Conservation (phyloP, 2,329 filamentous ascomycete species). For the Cyclaneusma minus region DNA sequence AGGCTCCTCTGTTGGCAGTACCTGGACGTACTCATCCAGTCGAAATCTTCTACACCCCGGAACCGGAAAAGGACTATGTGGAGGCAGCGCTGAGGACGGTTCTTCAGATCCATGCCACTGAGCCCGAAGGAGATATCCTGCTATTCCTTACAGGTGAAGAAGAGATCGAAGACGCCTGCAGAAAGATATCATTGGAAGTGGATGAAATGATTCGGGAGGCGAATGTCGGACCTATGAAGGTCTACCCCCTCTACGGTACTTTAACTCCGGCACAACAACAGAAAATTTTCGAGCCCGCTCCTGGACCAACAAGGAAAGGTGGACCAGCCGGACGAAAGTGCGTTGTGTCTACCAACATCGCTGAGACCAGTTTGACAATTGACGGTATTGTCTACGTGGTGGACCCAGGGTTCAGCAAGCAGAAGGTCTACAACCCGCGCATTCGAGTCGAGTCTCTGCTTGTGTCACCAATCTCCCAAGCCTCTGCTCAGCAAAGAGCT, state of each 20-base stretch:
- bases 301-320: conserved; percentile 53
- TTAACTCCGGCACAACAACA: conserved; percentile 88
- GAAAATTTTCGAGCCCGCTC: conserved; percentile 84
- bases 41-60: conserved; percentile 95
- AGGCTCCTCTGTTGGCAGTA: conserved; percentile 83
- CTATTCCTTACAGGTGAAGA: conserved; percentile 96
- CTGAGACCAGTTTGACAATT: conserved; percentile 92
- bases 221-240: conserved; percentile 74
- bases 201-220: conserved; percentile 88
- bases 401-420: conserved; percentile 98
- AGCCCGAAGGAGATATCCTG: conserved; percentile 82
- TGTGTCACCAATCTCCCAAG: conserved; percentile 96
- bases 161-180: conserved; percentile 91
- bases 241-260: conserved; percentile 90
- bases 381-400: conserved; percentile 98
- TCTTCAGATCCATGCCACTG: conserved; percentile 87
- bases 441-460: conserved; percentile 92
- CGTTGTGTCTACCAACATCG: conserved; percentile 94
- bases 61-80: conserved; percentile 91
- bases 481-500: conserved; percentile 89
- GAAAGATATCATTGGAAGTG: conserved; percentile 79
- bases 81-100: conserved; percentile 91
- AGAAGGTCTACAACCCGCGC: conserved; percentile 96
- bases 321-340: conserved; percentile 84
- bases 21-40: conserved; percentile 92